phyloP scores from a whole-genome alignment of 768 basidiomycete species.

The Nidularia pulvinata region DNA sequence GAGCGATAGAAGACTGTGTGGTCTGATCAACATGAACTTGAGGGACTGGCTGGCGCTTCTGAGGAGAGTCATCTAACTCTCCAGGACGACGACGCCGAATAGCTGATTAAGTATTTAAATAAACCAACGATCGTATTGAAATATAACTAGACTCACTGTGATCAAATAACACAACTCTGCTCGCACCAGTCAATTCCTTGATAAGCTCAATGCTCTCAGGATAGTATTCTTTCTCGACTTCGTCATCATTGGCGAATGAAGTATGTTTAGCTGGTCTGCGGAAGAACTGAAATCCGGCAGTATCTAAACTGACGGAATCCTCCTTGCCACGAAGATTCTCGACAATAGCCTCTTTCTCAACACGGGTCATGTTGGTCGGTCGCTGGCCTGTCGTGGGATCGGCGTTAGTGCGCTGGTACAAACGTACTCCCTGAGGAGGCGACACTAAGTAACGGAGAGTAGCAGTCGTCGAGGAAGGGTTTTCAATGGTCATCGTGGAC shows the following conservation, averaged over 20 bases:
- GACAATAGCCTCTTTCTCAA: conserved; percentile 30
- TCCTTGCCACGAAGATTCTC: conserved; percentile 58
- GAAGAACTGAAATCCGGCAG: conserved; percentile 48
- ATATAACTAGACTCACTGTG: conserved; percentile 41
- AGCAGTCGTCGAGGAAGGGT: conserved; percentile 18
- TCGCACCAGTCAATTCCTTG: conserved; percentile 58
- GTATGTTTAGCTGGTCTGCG: conserved; percentile 38
- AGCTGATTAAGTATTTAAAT: conserved; percentile 21
- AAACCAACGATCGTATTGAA: not conserved
- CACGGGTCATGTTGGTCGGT: conserved; percentile 28
- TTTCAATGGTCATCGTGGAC: not conserved
- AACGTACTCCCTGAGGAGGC: conserved; percentile 36
- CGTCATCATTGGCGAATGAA: conserved; percentile 42
- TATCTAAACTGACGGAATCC: conserved; percentile 41
- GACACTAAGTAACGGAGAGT: conserved; percentile 33
- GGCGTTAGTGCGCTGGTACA: conserved; percentile 32
- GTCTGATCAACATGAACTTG: conserved; percentile 57
- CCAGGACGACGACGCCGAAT: conserved; percentile 43
- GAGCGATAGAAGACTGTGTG: conserved; percentile 32
- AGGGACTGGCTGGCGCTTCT: conserved; percentile 43
- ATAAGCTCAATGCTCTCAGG: conserved; percentile 54
- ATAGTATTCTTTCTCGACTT: conserved; percentile 53
- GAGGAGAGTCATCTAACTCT: conserved; percentile 25
- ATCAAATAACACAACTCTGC: conserved; percentile 57
- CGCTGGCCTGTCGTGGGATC: conserved; percentile 30